phyloP scores from a whole-genome alignment of 2,329 filamentous ascomycete genomes.

The Lachnellula occidentalis region DNA sequence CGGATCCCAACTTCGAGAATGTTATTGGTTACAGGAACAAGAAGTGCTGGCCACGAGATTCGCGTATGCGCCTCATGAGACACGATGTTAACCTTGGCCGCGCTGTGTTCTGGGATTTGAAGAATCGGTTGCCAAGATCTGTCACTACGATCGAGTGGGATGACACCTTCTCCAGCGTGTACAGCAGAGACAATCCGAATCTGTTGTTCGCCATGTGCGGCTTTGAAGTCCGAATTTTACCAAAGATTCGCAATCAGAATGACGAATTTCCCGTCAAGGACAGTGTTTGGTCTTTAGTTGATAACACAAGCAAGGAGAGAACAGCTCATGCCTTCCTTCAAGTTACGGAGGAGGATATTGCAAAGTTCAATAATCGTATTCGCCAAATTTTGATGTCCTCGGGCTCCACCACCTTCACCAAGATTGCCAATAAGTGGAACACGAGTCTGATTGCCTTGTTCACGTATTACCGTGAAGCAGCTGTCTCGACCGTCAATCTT shows the following conservation, averaged over 20 bases:
- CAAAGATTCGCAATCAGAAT: constrained; percentile 90
- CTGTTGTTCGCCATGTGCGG: constrained; percentile 96
- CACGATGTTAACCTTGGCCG: constrained; percentile 97
- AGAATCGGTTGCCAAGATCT: constrained; percentile 90
- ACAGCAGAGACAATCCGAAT: constrained; percentile 97
- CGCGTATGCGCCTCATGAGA: constrained; percentile 95
- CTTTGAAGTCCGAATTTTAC: constrained; percentile 93
- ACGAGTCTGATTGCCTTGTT: constrained; percentile 94
- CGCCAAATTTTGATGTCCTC: constrained; percentile 99
- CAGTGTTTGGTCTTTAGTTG: constrained; percentile 94
- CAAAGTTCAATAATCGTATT: constrained; percentile 99
- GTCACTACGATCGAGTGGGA: constrained; percentile 99
- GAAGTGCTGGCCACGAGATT: constrained; percentile 98
- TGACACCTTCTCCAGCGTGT: constrained; percentile 96
- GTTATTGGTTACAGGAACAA: constrained; percentile 99
- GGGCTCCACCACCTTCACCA: constrained; percentile 98
- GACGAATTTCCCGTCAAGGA: constrained; percentile 98
- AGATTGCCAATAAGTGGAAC: constrained; percentile 99
- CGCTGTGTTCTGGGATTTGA: constrained; percentile 97
- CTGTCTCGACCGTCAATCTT: constrained; percentile 88
- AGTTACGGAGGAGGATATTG: constrained; percentile 95
- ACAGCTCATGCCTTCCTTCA: constrained; percentile 97
- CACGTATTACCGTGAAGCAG: constrained; percentile 97
- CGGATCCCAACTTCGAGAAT: constrained; percentile 98
- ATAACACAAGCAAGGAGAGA: constrained; percentile 93